Percentiles rank a stretch among this genome's conserved stretches.
Evolutionary conservation across 2,329 filamentous ascomycete genomes (phyloP).

Genomic region (Proliferodiscus dingleyae): DNA sequence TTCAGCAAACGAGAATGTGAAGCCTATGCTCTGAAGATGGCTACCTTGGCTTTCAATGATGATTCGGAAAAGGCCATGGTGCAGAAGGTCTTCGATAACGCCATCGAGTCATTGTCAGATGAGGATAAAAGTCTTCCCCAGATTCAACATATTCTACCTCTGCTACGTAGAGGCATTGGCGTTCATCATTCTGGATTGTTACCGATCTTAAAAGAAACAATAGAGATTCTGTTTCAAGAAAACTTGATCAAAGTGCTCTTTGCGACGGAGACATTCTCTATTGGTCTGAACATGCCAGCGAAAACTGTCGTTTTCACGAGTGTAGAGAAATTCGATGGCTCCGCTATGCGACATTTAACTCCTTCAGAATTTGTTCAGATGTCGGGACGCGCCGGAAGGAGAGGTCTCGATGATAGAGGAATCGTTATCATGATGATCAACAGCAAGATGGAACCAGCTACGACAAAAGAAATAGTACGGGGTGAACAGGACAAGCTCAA

Average conservation of each 20-base stretch:
- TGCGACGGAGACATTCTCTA: constrained; percentile 97
- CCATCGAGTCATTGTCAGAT: constrained; percentile 86
- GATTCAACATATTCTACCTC: constrained; percentile 82
- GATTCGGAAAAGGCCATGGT: constrained; percentile 95
- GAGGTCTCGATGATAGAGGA: constrained; percentile 94
- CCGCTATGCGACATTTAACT: constrained; percentile 74
- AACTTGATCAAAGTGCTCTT: constrained; percentile 97
- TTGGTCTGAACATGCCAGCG: constrained; percentile 97
- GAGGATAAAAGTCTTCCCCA: constrained; percentile 86
- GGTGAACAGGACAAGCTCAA: constrained; percentile 96
- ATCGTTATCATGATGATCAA: constrained; percentile 99
- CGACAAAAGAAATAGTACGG: constrained; percentile 92
- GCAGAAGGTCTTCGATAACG: constrained; percentile 86
- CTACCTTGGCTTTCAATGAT: constrained; percentile 86
- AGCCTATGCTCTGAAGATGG: constrained; percentile 81
- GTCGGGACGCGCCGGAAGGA: constrained; percentile 93
- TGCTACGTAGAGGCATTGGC: constrained; percentile 87
- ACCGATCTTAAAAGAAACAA: constrained; percentile 95
- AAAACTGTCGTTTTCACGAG: constrained; percentile 99
- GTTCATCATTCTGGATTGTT: constrained; percentile 95
- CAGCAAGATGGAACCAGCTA: constrained; percentile 88
- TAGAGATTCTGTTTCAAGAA: constrained; percentile 98
- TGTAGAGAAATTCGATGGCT: constrained; percentile 91
- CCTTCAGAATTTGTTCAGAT: constrained; percentile 98
- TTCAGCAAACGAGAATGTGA: constrained; percentile 99